Conservation (phyloP, 345 rosid genomes). For the Brassica carinata region DNA sequence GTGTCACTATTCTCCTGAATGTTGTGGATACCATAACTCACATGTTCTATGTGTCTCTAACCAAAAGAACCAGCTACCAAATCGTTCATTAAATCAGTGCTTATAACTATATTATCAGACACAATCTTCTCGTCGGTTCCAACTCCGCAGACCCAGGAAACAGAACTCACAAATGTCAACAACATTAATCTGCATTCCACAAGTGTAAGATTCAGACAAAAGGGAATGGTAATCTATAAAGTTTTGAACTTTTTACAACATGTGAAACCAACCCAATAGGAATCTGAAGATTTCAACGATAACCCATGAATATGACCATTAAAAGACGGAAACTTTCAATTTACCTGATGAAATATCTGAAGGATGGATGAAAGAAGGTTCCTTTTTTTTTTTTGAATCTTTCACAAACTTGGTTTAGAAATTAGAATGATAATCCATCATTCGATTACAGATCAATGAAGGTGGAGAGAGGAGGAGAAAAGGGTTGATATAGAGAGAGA, state of each 20-base stretch:
- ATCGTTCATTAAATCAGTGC: slow-evolving; percentile 49
- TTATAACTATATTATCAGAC: slow-evolving; percentile 41
- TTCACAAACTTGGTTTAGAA: slow-evolving; percentile 31
- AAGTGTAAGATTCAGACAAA: neutral
- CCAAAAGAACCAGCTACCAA: slow-evolving; percentile 75
- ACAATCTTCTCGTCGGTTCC: slow-evolving; percentile 49
- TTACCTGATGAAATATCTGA: slow-evolving; percentile 37
- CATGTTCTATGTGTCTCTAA: slow-evolving; percentile 48
- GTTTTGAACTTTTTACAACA: slow-evolving; percentile 11
- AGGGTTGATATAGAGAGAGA: neutral
- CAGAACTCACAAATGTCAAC: slow-evolving; percentile 58
- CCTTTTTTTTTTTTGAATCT: neutral
- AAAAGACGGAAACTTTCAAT: neutral
- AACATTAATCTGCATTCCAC: slow-evolving; percentile 66
- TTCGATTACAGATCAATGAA: slow-evolving; percentile 25
- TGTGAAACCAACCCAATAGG: neutral
- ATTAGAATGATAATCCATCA: slow-evolving; percentile 37
- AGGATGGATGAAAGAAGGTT: slow-evolving; percentile 27
- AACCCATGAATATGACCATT: slow-evolving; percentile 9
- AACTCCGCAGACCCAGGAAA: slow-evolving; percentile 50
- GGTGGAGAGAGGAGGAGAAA: neutral
- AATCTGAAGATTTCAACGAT: slow-evolving; percentile 14
- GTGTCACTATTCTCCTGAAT: slow-evolving; percentile 70
- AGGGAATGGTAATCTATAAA: neutral
- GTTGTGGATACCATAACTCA: slow-evolving; percentile 80